phyloP scores from a whole-genome alignment of 345 rosid genomes.

The Litchi chinensis region DNA sequence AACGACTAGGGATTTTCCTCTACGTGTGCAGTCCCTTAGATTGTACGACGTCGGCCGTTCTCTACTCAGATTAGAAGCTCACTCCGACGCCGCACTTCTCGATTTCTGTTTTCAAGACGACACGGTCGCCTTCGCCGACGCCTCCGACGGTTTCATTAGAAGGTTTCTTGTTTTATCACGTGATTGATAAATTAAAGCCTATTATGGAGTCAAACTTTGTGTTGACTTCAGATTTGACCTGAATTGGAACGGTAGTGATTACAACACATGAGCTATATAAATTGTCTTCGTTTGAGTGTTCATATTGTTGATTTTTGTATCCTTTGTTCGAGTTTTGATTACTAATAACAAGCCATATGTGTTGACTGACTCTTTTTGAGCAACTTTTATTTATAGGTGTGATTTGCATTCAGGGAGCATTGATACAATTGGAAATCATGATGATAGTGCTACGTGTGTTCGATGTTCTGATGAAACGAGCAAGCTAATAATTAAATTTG shows the following conservation, averaged over 20 bases:
- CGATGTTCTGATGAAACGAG: conserved; percentile 59
- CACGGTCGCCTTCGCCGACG: conserved; percentile 51
- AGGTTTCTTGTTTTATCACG: conserved; percentile 44
- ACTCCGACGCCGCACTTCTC: conserved; percentile 63
- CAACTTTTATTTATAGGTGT: conserved; percentile 44
- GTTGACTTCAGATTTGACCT: neutral
- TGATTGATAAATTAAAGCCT: neutral
- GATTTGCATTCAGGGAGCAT: conserved; percentile 58
- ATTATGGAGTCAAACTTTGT: neutral
- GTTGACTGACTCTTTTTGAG: conserved; percentile 10
- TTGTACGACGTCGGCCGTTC: conserved; percentile 72
- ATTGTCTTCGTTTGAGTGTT: neutral
- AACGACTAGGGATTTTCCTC: neutral
- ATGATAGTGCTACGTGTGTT: conserved; percentile 69
- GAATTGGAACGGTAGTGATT: neutral
- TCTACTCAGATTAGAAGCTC: conserved; percentile 49
- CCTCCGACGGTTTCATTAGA: conserved; percentile 69
- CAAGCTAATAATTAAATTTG: conserved; percentile 33
- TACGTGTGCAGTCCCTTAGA: conserved; percentile 51
- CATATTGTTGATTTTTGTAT: neutral
- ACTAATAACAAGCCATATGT: neutral
- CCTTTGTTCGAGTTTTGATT: no score
- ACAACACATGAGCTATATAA: neutral
- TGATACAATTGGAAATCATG: conserved; percentile 63
- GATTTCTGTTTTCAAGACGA: conserved; percentile 78